These are phyloP conservation scores for Haplosporangium gracile DNA, from an alignment of 192 early-diverging fungal genomes.

Conservation along the genomic window DNA sequence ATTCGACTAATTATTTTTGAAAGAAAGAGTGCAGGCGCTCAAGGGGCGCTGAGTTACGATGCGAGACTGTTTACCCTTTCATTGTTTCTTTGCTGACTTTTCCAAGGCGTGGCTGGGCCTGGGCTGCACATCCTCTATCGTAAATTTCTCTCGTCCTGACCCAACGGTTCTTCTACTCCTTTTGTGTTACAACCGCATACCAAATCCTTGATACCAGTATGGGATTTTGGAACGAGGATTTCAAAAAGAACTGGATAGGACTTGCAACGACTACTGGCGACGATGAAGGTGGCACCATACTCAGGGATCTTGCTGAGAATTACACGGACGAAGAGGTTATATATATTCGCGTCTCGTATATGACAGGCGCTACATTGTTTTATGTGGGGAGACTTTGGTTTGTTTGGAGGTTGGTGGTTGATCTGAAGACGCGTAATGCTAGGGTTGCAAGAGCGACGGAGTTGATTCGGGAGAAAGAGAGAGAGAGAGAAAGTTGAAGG, in stretches of 20 bases:
- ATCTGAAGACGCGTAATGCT: too few species aligned
- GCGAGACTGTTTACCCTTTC: too few species aligned
- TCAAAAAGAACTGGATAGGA: background rate
- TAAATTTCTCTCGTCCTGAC: background rate
- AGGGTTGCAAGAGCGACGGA: too few species aligned
- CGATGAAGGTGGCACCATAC: background rate
- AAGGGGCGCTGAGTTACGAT: too few species aligned
- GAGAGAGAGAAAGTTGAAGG: too few species aligned
- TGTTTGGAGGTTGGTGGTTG: background rate
- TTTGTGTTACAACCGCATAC: background rate
- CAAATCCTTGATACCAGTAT: background rate
- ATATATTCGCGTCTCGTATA: background rate
- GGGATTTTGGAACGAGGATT: background rate
- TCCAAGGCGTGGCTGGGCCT: background rate
- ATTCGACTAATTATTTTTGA: too few species aligned
- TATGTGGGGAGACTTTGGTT: background rate
- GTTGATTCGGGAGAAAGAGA: too few species aligned
- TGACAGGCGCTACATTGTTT: background rate
- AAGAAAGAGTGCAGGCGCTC: too few species aligned
- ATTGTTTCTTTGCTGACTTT: too few species aligned
- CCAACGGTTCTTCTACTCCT: background rate
- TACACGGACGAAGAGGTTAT: background rate
- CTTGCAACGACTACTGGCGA: background rate
- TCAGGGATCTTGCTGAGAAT: background rate
- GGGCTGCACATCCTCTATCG: background rate